Evolutionary conservation across 192 early-diverging fungal species (phyloP).

Genomic region (Coemansia sp.): DNA sequence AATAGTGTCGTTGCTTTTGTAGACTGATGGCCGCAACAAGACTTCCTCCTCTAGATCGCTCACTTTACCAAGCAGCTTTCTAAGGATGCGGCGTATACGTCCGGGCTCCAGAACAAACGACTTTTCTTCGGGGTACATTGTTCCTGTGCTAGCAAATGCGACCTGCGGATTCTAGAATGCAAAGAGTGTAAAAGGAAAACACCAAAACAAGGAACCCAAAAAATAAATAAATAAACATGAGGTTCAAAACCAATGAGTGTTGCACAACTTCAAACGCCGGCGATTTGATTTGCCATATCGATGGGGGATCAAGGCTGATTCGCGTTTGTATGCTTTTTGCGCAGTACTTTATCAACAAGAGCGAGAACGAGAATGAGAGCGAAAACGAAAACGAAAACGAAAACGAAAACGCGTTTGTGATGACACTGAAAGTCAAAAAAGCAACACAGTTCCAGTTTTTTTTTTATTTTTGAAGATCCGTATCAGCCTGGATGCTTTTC

Average conservation of each 20-base stretch:
- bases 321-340: too few relatives aligned
- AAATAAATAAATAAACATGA: neutral
- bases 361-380: too few relatives aligned
- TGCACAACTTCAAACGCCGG: neutral
- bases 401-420: too few relatives aligned
- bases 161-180: neutral
- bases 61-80: conserved; percentile 43
- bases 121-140: conserved; percentile 34
- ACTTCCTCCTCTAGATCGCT: conserved; percentile 42
- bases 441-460: too few relatives aligned
- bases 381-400: too few relatives aligned
- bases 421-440: too few relatives aligned
- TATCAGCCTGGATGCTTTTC: too few relatives aligned
- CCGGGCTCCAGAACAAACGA: conserved; percentile 20
- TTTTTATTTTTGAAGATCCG: too few relatives aligned
- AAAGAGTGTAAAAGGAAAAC: neutral
- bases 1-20: conserved; percentile 3
- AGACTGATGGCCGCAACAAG: conserved; percentile 18
- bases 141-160: neutral
- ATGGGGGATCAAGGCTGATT: too few relatives aligned
- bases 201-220: neutral
- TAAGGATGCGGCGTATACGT: conserved; percentile 37
- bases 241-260: neutral
- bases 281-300: neutral
- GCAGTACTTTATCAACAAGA: too few relatives aligned